Conservation (phyloP, 129 eudicot species). For the Centella asiatica region DNA sequence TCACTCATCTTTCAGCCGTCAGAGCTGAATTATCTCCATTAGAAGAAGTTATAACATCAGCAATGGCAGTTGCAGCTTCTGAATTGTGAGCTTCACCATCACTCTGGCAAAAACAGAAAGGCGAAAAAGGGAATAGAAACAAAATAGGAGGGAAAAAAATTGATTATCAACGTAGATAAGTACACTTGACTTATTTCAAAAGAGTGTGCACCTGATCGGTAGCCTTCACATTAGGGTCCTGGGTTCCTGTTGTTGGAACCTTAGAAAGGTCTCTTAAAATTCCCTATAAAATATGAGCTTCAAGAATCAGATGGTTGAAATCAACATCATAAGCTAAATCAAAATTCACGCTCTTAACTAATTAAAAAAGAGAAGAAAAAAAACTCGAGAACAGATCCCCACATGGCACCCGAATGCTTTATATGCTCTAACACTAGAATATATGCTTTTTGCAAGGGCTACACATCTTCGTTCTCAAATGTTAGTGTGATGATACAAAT, state of each 20-base stretch:
- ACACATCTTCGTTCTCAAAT: too few relatives aligned
- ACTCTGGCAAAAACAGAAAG: conserved; percentile 26
- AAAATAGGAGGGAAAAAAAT: neutral
- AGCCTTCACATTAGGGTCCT: conserved; percentile 41
- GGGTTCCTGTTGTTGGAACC: conserved; percentile 41
- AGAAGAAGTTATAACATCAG: conserved; percentile 26
- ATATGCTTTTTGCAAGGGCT: too few relatives aligned
- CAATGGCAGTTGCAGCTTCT: conserved; percentile 31
- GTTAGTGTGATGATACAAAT: too few relatives aligned
- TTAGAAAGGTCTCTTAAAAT: conserved; percentile 69
- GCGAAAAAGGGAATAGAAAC: conserved; percentile 1
- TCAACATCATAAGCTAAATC: neutral
- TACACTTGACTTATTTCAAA: neutral
- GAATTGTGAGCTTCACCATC: conserved; percentile 45
- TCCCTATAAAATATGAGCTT: conserved; percentile 40
- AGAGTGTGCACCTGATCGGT: conserved; percentile 36
- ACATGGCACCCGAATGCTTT: too few relatives aligned
- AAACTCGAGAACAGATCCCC: too few relatives aligned
- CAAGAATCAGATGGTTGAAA: conserved; percentile 4
- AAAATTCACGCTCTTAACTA: neutral
- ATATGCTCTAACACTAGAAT: too few relatives aligned
- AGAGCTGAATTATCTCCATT: conserved; percentile 31
- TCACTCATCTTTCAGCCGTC: conserved; percentile 22
- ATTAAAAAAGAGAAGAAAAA: neutral
- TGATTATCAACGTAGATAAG: too few relatives aligned